Conservation (phyloP, 2,329 filamentous ascomycete species). For the Fusarium anguioides region DNA sequence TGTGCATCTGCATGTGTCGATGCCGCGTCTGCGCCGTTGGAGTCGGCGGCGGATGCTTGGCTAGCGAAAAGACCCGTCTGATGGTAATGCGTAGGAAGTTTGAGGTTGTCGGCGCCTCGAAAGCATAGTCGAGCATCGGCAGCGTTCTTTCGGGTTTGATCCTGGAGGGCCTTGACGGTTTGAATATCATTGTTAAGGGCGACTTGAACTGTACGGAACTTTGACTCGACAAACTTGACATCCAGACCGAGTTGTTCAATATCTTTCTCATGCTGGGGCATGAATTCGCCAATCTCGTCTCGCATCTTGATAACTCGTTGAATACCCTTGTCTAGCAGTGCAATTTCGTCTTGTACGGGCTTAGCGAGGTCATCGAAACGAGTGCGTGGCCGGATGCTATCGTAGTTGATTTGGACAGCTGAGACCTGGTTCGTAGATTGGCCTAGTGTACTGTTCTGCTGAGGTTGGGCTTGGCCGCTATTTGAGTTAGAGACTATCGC, state of each 20-base stretch:
- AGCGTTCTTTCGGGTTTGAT: constrained; percentile 69
- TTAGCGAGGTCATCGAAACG: constrained; percentile 92
- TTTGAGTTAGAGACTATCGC: constrained; percentile 29
- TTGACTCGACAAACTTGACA: constrained; percentile 62
- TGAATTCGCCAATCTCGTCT: constrained; percentile 77
- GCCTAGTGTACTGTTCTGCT: constrained; percentile 39
- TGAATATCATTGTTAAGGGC: constrained; percentile 67
- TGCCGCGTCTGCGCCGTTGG: constrained; percentile 49
- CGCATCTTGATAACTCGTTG: constrained; percentile 82
- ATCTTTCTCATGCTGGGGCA: constrained; percentile 65
- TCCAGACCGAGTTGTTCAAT: constrained; percentile 60
- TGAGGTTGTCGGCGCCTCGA: constrained; percentile 78
- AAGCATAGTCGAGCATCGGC: constrained; percentile 78
- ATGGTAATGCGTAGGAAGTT: constrained; percentile 71
- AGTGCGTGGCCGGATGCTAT: constrained; percentile 84
- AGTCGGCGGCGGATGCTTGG: constrained; percentile 43
- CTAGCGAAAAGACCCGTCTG: constrained; percentile 58
- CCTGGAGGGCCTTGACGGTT: constrained; percentile 72
- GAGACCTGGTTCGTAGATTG: constrained; percentile 66
- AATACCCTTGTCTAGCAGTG: constrained; percentile 82
- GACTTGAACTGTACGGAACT: constrained; percentile 58
- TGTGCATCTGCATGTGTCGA: constrained; percentile 54
- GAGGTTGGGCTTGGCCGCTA: constrained; percentile 48
- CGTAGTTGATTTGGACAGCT: constrained; percentile 81
- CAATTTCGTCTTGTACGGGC: constrained; percentile 81